Conservation (phyloP, 371 early-diverging fungal species). For the Capillidium rhysosporum region DNA sequence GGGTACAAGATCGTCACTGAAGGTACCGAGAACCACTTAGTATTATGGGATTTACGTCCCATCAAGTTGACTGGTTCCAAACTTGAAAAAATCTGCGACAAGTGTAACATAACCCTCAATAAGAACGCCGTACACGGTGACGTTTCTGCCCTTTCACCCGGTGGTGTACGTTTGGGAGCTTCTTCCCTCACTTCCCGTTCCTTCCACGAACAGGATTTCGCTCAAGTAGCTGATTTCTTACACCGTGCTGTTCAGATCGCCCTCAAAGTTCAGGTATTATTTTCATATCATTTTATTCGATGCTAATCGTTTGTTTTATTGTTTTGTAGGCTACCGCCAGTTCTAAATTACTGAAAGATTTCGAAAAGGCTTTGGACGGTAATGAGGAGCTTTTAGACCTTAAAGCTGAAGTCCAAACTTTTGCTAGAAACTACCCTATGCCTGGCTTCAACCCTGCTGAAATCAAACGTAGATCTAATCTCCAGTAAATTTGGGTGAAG, state of each 20-base stretch:
- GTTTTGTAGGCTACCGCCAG: slow-evolving; percentile 35
- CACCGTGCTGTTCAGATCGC: slow-evolving; percentile 85
- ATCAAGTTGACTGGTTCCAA: slow-evolving; percentile 68
- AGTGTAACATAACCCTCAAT: slow-evolving; percentile 66
- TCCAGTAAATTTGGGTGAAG: not conserved
- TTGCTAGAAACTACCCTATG: slow-evolving; percentile 81
- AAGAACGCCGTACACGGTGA: slow-evolving; percentile 90
- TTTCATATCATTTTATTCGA: not conserved
- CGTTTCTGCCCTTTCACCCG: slow-evolving; percentile 71
- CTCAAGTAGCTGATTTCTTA: slow-evolving; percentile 63
- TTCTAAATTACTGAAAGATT: slow-evolving; percentile 91
- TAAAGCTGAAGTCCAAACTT: slow-evolving; percentile 72
- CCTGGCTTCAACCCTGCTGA: slow-evolving; percentile 32
- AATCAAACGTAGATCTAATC: not conserved
- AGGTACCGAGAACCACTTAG: slow-evolving; percentile 89
- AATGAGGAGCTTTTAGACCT: slow-evolving; percentile 53
- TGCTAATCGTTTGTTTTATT: not conserved
- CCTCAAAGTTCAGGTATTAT: slow-evolving; percentile 30
- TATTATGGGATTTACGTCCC: slow-evolving; percentile 81
- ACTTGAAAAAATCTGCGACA: slow-evolving; percentile 92
- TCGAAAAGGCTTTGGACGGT: slow-evolving; percentile 50
- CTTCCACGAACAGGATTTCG: slow-evolving; percentile 71
- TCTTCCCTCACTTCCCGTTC: slow-evolving; percentile 81
- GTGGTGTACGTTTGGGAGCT: slow-evolving; percentile 81
- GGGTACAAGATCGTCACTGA: slow-evolving; percentile 86